A percentile compares a stretch with the other conserved stretches of the same genome.
phyloP scores from a whole-genome alignment of 345 rosid genomes.

The Raphanus raphanistrum region DNA sequence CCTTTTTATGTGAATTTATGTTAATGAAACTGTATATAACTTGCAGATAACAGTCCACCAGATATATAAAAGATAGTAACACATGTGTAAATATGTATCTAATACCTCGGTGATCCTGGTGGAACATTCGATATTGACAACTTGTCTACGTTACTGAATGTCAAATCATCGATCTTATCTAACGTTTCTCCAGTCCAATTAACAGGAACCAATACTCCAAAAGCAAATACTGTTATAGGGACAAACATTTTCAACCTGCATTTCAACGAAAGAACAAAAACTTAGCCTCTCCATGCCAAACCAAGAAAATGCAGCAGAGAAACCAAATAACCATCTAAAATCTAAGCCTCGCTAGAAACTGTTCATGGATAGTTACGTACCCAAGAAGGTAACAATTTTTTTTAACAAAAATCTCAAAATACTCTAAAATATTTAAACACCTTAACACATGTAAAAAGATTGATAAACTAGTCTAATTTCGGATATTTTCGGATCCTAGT shows the following conservation, averaged over 20 bases:
- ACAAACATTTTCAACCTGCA: constrained; percentile 84
- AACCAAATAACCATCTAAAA: background rate
- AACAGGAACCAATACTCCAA: constrained; percentile 80
- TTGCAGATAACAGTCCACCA: background rate
- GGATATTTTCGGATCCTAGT: background rate
- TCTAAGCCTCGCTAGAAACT: background rate
- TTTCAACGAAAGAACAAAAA: constrained; percentile 9
- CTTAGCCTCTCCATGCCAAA: constrained; percentile 12
- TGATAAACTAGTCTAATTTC: background rate
- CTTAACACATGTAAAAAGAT: background rate
- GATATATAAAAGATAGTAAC: background rate
- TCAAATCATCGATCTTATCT: constrained; percentile 51
- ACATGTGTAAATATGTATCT: background rate
- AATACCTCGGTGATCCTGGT: constrained; percentile 68
- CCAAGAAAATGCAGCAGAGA: background rate
- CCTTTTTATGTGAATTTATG: background rate
- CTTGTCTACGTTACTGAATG: constrained; percentile 78
- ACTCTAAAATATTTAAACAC: background rate
- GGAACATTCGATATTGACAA: constrained; percentile 86
- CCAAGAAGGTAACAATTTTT: background rate
- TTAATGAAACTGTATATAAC: background rate
- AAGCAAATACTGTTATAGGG: constrained; percentile 66
- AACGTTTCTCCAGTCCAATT: constrained; percentile 75
- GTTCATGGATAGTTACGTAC: background rate
- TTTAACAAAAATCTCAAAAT: background rate